Evolutionary conservation across 2,329 filamentous ascomycete species (phyloP).

Genomic region (Neodidymelliopsis sp.): DNA sequence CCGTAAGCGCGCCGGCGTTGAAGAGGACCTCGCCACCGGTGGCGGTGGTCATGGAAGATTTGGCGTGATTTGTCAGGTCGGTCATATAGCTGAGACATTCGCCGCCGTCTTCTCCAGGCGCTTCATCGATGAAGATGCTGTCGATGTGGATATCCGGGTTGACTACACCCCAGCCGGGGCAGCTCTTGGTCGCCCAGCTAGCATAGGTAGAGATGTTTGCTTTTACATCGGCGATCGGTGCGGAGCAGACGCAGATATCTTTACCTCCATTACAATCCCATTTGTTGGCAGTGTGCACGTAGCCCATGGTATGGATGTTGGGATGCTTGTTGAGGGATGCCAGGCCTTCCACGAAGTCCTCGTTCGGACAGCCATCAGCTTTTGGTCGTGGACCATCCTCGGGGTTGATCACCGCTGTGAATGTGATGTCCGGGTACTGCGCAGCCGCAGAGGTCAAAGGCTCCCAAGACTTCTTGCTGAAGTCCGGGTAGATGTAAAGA

Average conservation of each 20-base stretch:
- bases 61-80: conserved; percentile 11
- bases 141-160: conserved; percentile 16
- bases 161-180: conserved; percentile 8
- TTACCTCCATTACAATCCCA: conserved; percentile 5
- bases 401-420: conserved; percentile 18
- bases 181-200: conserved; percentile 6
- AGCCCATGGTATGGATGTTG: conserved; percentile 19
- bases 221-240: conserved; percentile 11
- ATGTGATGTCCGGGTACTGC: conserved; percentile 14
- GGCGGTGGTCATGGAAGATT: conserved; percentile 5
- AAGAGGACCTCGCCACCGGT: conserved; percentile 17
- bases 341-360: conserved; percentile 12
- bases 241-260: conserved; percentile 16
- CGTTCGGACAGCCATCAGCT: conserved; percentile 10
- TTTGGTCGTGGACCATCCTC: conserved; percentile 9
- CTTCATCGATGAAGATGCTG: conserved; percentile 19
- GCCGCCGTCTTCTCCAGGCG: conserved; percentile 10
- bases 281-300: conserved; percentile 16
- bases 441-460: conserved; percentile 12
- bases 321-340: conserved; percentile 5
- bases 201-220: conserved; percentile 18
- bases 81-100: conserved; percentile 15
- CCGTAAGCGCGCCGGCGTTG: conserved; percentile 10
- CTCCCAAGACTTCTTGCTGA: conserved; percentile 14
- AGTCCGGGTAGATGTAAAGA: conserved; percentile 11